Base-by-base conservation (phyloP, 306 rosid species). In the Malus asiatica region DNA sequence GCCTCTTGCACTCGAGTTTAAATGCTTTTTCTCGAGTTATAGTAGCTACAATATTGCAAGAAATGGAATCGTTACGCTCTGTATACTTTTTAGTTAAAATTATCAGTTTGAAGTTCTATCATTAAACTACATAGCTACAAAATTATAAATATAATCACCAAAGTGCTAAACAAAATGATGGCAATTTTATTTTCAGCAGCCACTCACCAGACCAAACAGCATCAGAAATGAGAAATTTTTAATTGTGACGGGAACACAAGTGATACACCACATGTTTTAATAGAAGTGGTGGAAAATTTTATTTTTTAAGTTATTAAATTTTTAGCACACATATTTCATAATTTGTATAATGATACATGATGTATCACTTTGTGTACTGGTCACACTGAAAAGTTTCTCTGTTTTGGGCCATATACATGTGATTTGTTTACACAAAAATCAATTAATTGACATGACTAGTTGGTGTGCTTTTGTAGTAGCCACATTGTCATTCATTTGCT, bases 101-200 rank as follows among this genome's bases (percentile, higher is more conserved):
- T 51, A 76, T n/a, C 29, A 76, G 7, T 8, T 76, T 35, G 42
- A 27, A 76, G 38, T 62, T 32, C 25, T 14, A 52, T 3, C 42
- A 30, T 33, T 73, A 59, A 73, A 73, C 58, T 23, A 59, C 10
- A 42, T 57, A 14, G 65, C 67, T 72, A 40, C 18, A 38, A 59
- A 60, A 25, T 11, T 32, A 30, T 63, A 29, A 15, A 63, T 13
- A 64, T 13, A 64, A 45, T n/a, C 29, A 53, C 33, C 27, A 19
- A n/a, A 55, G 62, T 57, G 27, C 77, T 60, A 3, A 73, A 62
- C 70, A 62, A 74, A 74, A 74, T 44, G 70, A 74, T 61, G 60
- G 42, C 77, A 42, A 61, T 74, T 61, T 58, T n/a, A 1, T 35
- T 44, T 66, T 16, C 23, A 32, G 68, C 44, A 9, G 42, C 23